Evolutionary conservation across 169 alveolate species (phyloP).

Genomic region (Cryptosporidium muris): DNA sequence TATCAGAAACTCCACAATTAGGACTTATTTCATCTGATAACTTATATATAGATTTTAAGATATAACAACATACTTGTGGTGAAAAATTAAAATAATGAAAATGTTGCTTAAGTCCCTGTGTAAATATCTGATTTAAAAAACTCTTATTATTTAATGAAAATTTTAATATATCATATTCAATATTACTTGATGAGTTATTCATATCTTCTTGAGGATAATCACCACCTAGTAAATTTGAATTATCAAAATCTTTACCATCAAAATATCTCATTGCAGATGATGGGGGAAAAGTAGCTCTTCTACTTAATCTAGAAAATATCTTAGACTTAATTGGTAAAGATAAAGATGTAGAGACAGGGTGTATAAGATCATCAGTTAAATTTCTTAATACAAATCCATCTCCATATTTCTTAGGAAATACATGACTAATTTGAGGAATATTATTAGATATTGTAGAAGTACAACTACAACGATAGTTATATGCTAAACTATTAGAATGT

Average conservation of each 20-base stretch:
- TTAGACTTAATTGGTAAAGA: not conserved
- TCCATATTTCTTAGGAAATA: too few relatives aligned
- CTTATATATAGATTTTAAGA: slow-evolving; percentile 1
- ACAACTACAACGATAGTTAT: too few relatives aligned
- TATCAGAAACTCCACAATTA: not conserved
- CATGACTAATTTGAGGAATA: too few relatives aligned
- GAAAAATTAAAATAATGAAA: slow-evolving; percentile 48
- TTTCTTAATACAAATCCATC: too few relatives aligned
- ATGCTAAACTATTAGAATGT: too few relatives aligned
- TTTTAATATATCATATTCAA: slow-evolving; percentile 41
- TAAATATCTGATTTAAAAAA: slow-evolving; percentile 29
- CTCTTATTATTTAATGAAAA: slow-evolving; percentile 33
- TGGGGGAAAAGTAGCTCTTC: slow-evolving; percentile 71
- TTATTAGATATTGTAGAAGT: too few relatives aligned
- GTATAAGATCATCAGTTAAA: too few relatives aligned
- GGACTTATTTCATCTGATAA: not conserved
- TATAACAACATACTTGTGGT: slow-evolving; percentile 45
- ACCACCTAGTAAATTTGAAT: not conserved
- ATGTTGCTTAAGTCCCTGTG: slow-evolving; percentile 59
- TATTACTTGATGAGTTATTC: not conserved
- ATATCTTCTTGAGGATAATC: not conserved
- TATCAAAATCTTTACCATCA: not conserved
- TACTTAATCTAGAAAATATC: slow-evolving; percentile 2
- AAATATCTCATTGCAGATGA: not conserved
- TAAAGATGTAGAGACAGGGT: too few relatives aligned